Evolutionary conservation across 2,329 filamentous ascomycete genomes (phyloP).

Genomic region (Didymosphaeria variabile): DNA sequence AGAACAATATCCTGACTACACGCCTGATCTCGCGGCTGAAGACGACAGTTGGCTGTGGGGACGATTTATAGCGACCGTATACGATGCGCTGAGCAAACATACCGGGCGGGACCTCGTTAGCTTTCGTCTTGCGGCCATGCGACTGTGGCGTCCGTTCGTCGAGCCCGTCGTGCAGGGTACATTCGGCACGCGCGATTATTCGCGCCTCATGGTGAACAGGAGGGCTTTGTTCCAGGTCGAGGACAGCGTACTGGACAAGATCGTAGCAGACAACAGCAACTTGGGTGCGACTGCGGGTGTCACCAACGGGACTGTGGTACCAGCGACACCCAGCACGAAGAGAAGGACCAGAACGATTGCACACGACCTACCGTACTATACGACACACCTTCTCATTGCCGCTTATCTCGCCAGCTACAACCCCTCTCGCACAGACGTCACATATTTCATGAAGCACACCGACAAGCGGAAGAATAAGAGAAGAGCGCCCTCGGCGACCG

Average conservation of each 20-base stretch:
- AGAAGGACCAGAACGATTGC: slow-evolving; percentile 35
- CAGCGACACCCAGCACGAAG: slow-evolving; percentile 24
- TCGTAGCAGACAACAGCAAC: slow-evolving; percentile 46
- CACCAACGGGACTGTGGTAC: not conserved
- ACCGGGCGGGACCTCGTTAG: slow-evolving; percentile 80
- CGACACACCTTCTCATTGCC: slow-evolving; percentile 76
- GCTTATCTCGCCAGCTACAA: slow-evolving; percentile 87
- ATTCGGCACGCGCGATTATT: slow-evolving; percentile 80
- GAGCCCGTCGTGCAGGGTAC: slow-evolving; percentile 79
- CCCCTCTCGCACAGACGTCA: slow-evolving; percentile 73
- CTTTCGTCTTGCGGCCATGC: slow-evolving; percentile 73
- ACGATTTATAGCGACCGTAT: slow-evolving; percentile 83
- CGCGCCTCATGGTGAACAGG: slow-evolving; percentile 78
- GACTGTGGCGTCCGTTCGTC: slow-evolving; percentile 87
- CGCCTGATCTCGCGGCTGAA: slow-evolving; percentile 58
- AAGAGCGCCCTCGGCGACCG: slow-evolving; percentile 39
- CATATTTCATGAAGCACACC: slow-evolving; percentile 78
- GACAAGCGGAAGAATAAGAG: slow-evolving; percentile 59
- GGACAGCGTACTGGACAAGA: slow-evolving; percentile 71
- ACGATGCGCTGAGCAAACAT: slow-evolving; percentile 84
- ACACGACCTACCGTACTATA: slow-evolving; percentile 72
- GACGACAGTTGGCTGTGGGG: slow-evolving; percentile 77
- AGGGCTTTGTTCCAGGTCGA: slow-evolving; percentile 77
- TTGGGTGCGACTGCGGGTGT: not conserved
- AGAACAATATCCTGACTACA: slow-evolving; percentile 57